Evolutionary conservation across 179 eudicot species (phyloP).

Genomic region (Beta macrorhiza): DNA sequence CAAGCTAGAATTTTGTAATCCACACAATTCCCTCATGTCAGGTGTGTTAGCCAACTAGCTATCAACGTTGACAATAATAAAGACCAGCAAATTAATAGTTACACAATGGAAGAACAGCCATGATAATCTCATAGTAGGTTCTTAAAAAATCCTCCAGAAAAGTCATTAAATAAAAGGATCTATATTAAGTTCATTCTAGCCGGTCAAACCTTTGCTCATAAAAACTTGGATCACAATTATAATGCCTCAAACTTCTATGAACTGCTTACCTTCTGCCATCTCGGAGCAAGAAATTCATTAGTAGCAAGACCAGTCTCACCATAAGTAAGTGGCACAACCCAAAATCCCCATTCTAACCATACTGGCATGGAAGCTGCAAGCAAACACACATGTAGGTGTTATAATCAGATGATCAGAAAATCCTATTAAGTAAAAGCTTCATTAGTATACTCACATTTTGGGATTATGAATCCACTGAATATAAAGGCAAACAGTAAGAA

Average conservation of each 20-base stretch:
- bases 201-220: background rate
- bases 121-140: background rate
- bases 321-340: slow-evolving; percentile 72
- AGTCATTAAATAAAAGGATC: background rate
- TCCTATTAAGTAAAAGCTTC: background rate
- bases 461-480: slow-evolving; percentile 81
- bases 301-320: slow-evolving; percentile 69
- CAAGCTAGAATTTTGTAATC: background rate
- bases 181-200: background rate
- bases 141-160: background rate
- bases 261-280: slow-evolving; percentile 69
- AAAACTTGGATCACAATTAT: background rate
- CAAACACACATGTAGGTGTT: slow-evolving; percentile 4
- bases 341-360: slow-evolving; percentile 84
- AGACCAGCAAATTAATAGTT: background rate
- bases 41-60: background rate
- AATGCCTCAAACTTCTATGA: background rate
- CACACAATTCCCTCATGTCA: background rate
- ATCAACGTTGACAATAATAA: background rate
- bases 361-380: slow-evolving; percentile 73
- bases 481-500: slow-evolving; percentile 40
- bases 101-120: background rate
- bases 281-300: slow-evolving; percentile 77
- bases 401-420: background rate
- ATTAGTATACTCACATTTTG: slow-evolving; percentile 46